Base-by-base conservation (phyloP, 768 basidiomycete species). In the Agaricus blazei region DNA sequence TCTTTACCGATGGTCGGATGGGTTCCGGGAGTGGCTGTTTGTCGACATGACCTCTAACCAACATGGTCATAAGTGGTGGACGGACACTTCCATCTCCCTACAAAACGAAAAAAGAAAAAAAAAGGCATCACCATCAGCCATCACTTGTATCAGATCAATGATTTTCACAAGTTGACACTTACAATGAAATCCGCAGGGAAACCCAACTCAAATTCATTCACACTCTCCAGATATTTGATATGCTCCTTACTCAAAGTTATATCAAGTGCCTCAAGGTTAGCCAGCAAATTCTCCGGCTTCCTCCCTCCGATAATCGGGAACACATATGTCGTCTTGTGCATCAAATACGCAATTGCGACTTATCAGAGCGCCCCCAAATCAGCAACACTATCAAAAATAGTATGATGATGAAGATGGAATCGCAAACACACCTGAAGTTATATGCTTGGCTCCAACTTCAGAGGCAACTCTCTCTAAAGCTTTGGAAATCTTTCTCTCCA, bases 301-400 rank as follows among this genome's bases (percentile, higher is more conserved):
- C 77, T 70, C 3, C 75, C 75, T 9, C 78, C 78, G 26, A 79
- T 63, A 43, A 80, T 70, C 0, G 77, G 78, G 67, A 82, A 81
- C 0, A 80, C 79, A 50, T 74, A 78, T 0, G 76, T 75, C 7
- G 76, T 68, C 65, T 81, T 83, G 48, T 80, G 77, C 66, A 82
- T 64, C n/a, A 81, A 61, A 54, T 80, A 80, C 8, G 78, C 77
- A 57, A 82, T 74, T 5, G 78, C 78, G 26, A 79, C 78, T 75
- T 36, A 7, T 24, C 7, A 37, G 14, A 46, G 19, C 23, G 23
- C 9, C 36, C 14, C 7, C 19, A 37, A 37, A 11, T 19, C 19
- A 19, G 19, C 19, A 19, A 23, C 23, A 19, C 19, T 19, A 19
- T 19, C 19, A 19, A 19, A 19, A 19, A 19, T 19, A 19, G 19